Base-by-base conservation (phyloP, 2,329 filamentous ascomycete genomes). In the Lecanosticta acicola region DNA sequence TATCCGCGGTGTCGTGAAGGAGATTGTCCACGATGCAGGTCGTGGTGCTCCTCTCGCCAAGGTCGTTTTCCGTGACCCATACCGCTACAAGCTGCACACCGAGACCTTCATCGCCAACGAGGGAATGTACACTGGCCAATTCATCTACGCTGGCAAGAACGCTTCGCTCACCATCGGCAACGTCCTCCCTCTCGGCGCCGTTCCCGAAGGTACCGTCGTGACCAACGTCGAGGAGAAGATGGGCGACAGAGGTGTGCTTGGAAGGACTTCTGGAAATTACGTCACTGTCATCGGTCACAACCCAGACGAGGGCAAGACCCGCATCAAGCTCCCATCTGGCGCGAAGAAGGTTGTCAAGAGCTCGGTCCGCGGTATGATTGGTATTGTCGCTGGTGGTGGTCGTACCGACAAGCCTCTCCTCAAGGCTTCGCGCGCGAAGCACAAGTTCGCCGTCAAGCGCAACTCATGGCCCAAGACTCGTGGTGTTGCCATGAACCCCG, bases 401-500 rank as follows among this genome's bases (percentile, higher is more conserved):
- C 86, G 93, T 80, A 98, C 93, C 74, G 93, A 98, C 82, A 98
- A 98, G 84, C 93, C 93, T 67, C 81, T 98, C 72, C 80, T 98
- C 68, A 98, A 98, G 91, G 93, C 93, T 68, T 97, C 91, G 69
- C 88, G 93, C 72, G 93, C 93, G 70, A 98, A 97, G 88, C 91
- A 97, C 74, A 98, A 98, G 87, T 98, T 95, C 79, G 89, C 90
- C 66, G 94, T 96, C 79, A 98, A 98, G 89, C 89, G 93, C 73
- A 97, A 98, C 88, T 91, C 84, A 71, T 98, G 93, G 93, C 93
- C 93, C 78, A 96, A 94, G 87, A 98, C 93, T 82, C 91, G 93
- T 93, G 93, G 93, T 96, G 93, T 98, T 85, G 93, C 93, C 77
- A 98, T 98, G 93, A 98, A 98, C 81, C 93, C 93, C 68, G 93